Evolutionary conservation across 176 grass and related monocot species (phyloP).

Genomic region (Hsuehochloa calcarea): DNA sequence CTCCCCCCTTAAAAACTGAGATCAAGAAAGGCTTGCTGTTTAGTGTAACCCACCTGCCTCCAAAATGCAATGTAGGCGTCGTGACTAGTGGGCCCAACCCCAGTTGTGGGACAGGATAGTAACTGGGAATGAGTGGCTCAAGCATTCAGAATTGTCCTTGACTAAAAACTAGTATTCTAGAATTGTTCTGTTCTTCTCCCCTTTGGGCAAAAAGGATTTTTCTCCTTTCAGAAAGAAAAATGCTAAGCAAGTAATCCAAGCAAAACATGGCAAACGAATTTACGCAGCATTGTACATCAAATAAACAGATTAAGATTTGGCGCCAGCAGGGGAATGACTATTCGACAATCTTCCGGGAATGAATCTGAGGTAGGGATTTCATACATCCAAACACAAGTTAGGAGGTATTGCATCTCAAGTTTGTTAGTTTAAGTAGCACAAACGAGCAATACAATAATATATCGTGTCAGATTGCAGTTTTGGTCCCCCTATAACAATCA

Average conservation of each 20-base stretch:
- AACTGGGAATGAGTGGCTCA: constrained; percentile 22
- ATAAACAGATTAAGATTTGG: background rate
- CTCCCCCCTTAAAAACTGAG: background rate
- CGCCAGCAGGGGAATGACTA: background rate
- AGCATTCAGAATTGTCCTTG: constrained; percentile 30
- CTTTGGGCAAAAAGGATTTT: constrained; percentile 1
- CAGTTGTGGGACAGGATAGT: constrained; percentile 27
- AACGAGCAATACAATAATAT: constrained; percentile 6
- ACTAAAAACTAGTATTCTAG: constrained; percentile 11
- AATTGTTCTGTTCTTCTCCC: constrained; percentile 4
- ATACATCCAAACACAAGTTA: constrained; percentile 4
- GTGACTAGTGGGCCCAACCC: constrained; percentile 12
- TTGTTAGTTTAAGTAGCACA: constrained; percentile 24
- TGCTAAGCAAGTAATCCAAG: background rate
- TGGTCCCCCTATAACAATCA: constrained; percentile 29
- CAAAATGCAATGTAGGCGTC: background rate
- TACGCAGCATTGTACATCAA: background rate
- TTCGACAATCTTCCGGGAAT: background rate
- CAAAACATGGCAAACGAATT: background rate
- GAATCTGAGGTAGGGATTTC: constrained; percentile 2
- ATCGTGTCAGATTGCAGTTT: constrained; percentile 25
- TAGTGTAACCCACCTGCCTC: background rate
- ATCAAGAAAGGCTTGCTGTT: background rate
- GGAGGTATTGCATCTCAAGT: background rate
- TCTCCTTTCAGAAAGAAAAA: background rate